Conservation (phyloP, 2,329 filamentous ascomycete species). For the Scedosporium minutisporum region DNA sequence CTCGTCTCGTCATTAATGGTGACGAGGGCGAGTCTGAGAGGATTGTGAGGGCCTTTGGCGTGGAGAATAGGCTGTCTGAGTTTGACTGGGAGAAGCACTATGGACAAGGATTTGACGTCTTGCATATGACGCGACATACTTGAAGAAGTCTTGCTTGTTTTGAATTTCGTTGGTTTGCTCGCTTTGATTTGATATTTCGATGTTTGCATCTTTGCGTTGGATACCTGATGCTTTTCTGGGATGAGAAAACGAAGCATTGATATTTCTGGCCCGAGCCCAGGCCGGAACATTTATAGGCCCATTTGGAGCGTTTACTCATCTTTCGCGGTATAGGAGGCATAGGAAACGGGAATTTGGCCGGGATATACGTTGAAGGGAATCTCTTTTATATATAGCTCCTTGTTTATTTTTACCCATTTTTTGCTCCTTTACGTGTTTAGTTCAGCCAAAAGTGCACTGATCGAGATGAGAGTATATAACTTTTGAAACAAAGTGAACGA, state of each 20-base stretch:
- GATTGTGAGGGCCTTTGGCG: constrained; percentile 71
- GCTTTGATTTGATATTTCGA: not conserved
- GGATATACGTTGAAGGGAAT: not conserved
- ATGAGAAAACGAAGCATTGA: too few relatives aligned
- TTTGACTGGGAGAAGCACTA: constrained; percentile 73
- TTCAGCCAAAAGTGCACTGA: not conserved
- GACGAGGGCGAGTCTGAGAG: constrained; percentile 53
- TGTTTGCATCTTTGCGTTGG: not conserved
- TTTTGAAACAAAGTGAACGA: not conserved
- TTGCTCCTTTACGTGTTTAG: not conserved
- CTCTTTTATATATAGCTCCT: not conserved
- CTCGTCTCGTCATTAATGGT: constrained; percentile 58
- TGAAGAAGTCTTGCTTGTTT: not conserved
- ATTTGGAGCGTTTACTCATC: too few relatives aligned
- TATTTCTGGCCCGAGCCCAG: too few relatives aligned
- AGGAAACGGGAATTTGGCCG: too few relatives aligned
- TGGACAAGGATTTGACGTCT: constrained; percentile 72
- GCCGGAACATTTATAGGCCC: too few relatives aligned
- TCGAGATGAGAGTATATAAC: not conserved
- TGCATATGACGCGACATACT: constrained; percentile 45
- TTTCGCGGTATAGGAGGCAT: too few relatives aligned
- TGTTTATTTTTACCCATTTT: too few relatives aligned
- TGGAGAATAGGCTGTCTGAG: constrained; percentile 65
- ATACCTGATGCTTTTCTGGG: not conserved
- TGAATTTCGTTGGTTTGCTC: not conserved